phyloP scores from a whole-genome alignment of 345 rosid genomes.

The Brassica cretica region DNA sequence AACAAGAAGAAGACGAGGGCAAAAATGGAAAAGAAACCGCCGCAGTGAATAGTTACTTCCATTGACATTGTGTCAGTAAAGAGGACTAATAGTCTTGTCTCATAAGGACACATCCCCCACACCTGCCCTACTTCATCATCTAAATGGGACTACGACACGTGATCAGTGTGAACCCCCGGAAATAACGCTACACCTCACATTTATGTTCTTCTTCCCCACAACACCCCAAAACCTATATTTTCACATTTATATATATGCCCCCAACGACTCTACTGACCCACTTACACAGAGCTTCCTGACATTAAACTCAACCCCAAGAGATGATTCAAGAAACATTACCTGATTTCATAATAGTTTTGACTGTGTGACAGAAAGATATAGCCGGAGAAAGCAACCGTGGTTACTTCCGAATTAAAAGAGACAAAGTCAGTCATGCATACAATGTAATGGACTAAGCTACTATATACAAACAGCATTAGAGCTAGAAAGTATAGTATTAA shows the following conservation, averaged over 20 bases:
- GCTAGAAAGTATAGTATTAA: neutral
- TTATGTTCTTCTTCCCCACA: conserved; percentile 20
- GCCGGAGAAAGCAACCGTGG: conserved; percentile 9
- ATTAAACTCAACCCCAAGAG: conserved; percentile 30
- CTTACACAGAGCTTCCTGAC: conserved; percentile 30
- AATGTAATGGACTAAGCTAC: neutral
- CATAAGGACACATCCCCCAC: conserved; percentile 34
- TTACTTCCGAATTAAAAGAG: conserved; percentile 6
- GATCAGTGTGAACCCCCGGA: conserved; percentile 39
- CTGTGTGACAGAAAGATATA: conserved; percentile 1
- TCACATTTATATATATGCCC: conserved; percentile 27
- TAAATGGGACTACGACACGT: neutral
- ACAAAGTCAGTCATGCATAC: neutral
- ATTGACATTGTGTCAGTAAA: conserved; percentile 38
- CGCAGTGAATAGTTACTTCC: conserved; percentile 44
- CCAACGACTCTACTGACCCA: conserved; percentile 37
- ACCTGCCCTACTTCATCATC: conserved; percentile 30
- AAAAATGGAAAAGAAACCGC: conserved; percentile 35
- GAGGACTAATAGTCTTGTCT: conserved; percentile 39
- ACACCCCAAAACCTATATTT: conserved; percentile 21
- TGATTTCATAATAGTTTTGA: conserved; percentile 29
- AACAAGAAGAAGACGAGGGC: conserved; percentile 20
- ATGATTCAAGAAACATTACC: conserved; percentile 33
- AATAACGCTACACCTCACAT: conserved; percentile 40
- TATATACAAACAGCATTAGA: neutral